Evolutionary conservation across 2,329 filamentous ascomycete species (phyloP).

Genomic region (Diplodia corticola): DNA sequence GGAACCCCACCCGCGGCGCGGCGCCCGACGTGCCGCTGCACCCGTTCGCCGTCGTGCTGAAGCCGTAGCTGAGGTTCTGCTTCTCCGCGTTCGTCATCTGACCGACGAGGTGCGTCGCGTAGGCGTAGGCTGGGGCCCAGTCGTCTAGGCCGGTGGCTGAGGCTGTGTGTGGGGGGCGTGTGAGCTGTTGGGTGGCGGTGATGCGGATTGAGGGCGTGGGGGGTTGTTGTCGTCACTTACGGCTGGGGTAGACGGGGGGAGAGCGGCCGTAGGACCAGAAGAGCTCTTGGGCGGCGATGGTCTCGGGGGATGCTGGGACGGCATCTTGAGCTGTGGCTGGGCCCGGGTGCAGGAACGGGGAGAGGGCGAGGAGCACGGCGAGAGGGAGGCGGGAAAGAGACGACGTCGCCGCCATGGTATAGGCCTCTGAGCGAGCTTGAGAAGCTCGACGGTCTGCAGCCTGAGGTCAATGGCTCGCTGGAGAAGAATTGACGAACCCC

Average conservation of each 20-base stretch:
- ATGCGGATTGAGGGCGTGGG: neutral
- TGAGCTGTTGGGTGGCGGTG: neutral
- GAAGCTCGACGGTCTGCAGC: neutral
- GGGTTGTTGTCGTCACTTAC: neutral
- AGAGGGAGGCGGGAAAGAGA: neutral
- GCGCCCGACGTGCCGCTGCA: neutral
- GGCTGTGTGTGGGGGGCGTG: neutral
- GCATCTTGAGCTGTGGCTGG: neutral
- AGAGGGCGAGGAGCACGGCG: neutral
- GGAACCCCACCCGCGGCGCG: slow-evolving; percentile 37
- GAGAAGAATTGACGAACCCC: neutral
- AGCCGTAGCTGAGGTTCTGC: slow-evolving; percentile 38
- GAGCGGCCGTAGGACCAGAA: slow-evolving; percentile 4
- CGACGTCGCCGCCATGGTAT: slow-evolving; percentile 3
- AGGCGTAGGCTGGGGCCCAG: slow-evolving; percentile 44
- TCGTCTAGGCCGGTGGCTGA: slow-evolving; percentile 20
- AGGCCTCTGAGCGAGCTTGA: no score
- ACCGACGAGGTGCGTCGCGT: slow-evolving; percentile 42
- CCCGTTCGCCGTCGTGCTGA: slow-evolving; percentile 31
- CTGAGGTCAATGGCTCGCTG: neutral
- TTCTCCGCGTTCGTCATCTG: slow-evolving; percentile 45
- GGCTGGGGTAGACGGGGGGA: slow-evolving; percentile 4
- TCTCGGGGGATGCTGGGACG: neutral
- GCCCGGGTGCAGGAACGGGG: neutral
- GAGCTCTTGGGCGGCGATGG: neutral